phyloP scores from a whole-genome alignment of 148 eudicot genomes.

The Rhododendron griersonianum region DNA sequence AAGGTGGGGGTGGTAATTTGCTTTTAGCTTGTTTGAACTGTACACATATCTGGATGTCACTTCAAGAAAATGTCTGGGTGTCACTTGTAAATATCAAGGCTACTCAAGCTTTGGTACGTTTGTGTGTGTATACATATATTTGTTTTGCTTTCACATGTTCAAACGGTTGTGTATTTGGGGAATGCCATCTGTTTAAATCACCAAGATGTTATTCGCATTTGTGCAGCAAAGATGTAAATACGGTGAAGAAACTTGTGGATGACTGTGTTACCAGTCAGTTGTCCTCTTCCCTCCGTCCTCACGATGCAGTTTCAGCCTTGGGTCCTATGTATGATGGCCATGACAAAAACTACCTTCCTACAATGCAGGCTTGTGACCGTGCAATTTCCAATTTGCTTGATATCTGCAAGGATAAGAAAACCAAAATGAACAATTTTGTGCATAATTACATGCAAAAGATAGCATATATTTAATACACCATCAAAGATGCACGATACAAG shows the following conservation, averaged over 20 bases:
- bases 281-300: constrained; percentile 83
- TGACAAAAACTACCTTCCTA: constrained; percentile 78
- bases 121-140: not conserved
- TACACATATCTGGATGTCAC: too few relatives aligned
- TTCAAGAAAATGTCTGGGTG: not conserved
- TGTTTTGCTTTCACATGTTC: not conserved
- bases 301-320: constrained; percentile 97
- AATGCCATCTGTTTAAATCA: not conserved
- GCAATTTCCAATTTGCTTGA: constrained; percentile 64
- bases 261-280: constrained; percentile 59
- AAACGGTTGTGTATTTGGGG: not conserved
- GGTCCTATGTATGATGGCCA: constrained; percentile 96
- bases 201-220: not conserved
- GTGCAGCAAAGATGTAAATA: constrained; percentile 84
- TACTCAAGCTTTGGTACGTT: not conserved
- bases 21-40: not conserved
- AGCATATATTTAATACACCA: constrained; percentile 77
- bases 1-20: not conserved
- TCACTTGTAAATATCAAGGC: not conserved
- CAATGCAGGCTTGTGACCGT: constrained; percentile 67
- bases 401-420: constrained; percentile 62
- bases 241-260: constrained; percentile 74
- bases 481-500: constrained; percentile 80
- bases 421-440: constrained; percentile 80
- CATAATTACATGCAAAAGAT: constrained; percentile 92